Evolutionary conservation across 1,139 yeast genomes (phyloP), one percentile per base, ranked within the genome.

Genomic region (Debaryomyces nepalensis): DNA sequence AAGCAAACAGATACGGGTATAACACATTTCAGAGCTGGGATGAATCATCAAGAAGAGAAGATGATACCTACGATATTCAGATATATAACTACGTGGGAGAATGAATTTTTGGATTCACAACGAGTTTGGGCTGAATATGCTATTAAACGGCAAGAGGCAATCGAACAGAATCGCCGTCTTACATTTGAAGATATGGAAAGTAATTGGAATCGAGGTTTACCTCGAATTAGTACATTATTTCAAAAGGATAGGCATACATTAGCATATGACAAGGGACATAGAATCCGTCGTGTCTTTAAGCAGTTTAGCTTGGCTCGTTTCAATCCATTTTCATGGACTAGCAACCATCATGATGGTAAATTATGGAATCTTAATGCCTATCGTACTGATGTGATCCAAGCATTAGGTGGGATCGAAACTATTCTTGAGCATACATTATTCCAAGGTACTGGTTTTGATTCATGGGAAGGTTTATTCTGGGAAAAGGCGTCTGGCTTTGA

Each of bases 401-500:
- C 98, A 0, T 73, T 95, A 6, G 99, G 99, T 33, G 99, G 99
- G 41, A 87, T 95, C 49, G 98, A 93, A 57, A 90, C 99, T 0
- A 93, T 95, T 59, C 66, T 95, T 49, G 99, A 93, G 57, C 99
- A 95, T 57, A 90, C 99, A 0, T 66, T 95, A 40, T 95, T 93
- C 70, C 88, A 88, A 59, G 99, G 96, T 15, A 95, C 99, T 1
- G 99, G 99, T 0, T 95, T 95, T 60, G 96, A 87, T 54, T 87
- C 95, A 7, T 95, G 99, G 99, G 99, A 95, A 69, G 99, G 99
- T 3, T 70, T 95, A 20, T 95, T 95, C 63, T 95, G 99, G 99
- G 99, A 95, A 58, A 89, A 89, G 57, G 93, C 95, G 0, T 84
- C 96, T 19, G 99, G 99, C 0, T 93, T 91, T 61, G 99, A 95